Percentiles rank a stretch among this genome's conserved stretches.
phyloP scores from a whole-genome alignment of 257 asterid genomes.

The Forsythia suspensa region DNA sequence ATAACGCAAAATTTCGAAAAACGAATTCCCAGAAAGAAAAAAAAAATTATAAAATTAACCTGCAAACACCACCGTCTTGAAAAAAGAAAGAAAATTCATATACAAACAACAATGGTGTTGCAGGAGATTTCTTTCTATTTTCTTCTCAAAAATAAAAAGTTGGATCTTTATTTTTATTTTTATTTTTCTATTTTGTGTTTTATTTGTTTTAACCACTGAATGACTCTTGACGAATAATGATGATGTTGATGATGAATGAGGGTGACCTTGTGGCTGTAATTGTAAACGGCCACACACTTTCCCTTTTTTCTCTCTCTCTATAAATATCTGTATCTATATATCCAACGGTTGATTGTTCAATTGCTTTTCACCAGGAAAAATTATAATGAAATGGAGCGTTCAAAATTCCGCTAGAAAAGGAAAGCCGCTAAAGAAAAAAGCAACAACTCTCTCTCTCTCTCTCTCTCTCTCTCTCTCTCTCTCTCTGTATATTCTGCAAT shows the following conservation, averaged over 20 bases:
- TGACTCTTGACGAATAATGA: neutral
- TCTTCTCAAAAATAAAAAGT: neutral
- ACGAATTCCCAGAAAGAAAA: neutral
- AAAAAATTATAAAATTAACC: slow-evolving; percentile 38
- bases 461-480: too few species aligned
- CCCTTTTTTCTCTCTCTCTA: slow-evolving; percentile 2
- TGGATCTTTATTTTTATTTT: neutral
- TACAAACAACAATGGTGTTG: slow-evolving; percentile 38
- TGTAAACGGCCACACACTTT: slow-evolving; percentile 30
- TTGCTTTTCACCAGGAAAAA: slow-evolving; percentile 18
- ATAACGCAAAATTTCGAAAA: slow-evolving; percentile 6
- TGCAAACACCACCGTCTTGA: slow-evolving; percentile 64
- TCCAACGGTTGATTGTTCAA: slow-evolving; percentile 24
- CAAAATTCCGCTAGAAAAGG: slow-evolving; percentile 59
- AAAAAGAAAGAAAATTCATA: slow-evolving; percentile 1
- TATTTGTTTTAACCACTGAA: neutral
- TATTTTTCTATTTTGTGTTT: neutral
- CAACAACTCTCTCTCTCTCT: neutral
- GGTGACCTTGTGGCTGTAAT: slow-evolving; percentile 12
- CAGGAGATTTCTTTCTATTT: slow-evolving; percentile 22
- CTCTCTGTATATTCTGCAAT: too few species aligned
- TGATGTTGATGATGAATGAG: slow-evolving; percentile 20
- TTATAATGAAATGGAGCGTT: neutral
- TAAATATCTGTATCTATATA: slow-evolving; percentile 14
- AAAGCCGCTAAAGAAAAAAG: slow-evolving; percentile 47